phyloP scores from a whole-genome alignment of 805 yeast genomes.

The Metschnikowia reukaufii region DNA sequence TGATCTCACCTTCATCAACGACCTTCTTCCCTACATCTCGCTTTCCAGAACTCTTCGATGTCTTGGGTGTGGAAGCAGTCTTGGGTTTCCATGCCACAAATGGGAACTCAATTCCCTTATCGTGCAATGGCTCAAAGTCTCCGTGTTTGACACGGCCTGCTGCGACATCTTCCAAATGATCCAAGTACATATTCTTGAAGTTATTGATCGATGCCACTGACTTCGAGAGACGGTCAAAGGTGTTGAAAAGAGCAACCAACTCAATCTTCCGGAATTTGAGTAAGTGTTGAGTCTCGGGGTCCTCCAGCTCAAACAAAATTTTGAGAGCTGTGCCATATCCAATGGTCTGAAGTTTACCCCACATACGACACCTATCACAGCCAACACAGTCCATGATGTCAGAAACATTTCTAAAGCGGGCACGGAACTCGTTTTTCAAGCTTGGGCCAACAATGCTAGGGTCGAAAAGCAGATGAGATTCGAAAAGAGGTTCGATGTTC shows the following conservation, averaged over 20 bases:
- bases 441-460: conserved; percentile 44
- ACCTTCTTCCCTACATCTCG: neutral
- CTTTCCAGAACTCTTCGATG: neutral
- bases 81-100: conserved; percentile 22
- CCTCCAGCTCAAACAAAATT: conserved; percentile 74
- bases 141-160: conserved; percentile 42
- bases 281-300: conserved; percentile 51
- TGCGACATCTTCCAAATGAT: conserved; percentile 41
- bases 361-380: conserved; percentile 93
- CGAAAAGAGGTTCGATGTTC: conserved; percentile 41
- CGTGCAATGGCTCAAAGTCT: conserved; percentile 35
- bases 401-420: conserved; percentile 84
- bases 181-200: conserved; percentile 58
- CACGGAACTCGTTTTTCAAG: conserved; percentile 81
- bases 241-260: conserved; percentile 85
- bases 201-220: conserved; percentile 72
- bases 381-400: conserved; percentile 98
- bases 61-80: conserved; percentile 1
- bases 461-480: conserved; percentile 47
- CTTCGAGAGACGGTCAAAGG: conserved; percentile 88
- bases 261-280: conserved; percentile 73
- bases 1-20: conserved; percentile 11
- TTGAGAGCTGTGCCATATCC: conserved; percentile 98
- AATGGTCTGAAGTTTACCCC: conserved; percentile 97
- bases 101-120: conserved; percentile 41